These are phyloP conservation scores for Dacryopinax spathularia DNA, from an alignment of 768 basidiomycete species.

Conservation along the genomic window DNA sequence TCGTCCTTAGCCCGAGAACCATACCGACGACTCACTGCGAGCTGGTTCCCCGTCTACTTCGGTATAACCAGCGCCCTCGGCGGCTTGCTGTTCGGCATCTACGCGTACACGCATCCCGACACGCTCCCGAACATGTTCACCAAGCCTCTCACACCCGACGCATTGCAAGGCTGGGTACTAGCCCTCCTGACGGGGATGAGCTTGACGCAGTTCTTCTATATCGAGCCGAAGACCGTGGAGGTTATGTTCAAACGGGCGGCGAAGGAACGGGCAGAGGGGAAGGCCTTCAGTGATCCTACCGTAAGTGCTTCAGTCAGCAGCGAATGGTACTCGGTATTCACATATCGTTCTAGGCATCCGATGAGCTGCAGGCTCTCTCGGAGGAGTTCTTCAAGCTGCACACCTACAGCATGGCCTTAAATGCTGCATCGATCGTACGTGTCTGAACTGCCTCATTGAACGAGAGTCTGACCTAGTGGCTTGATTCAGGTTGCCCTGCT, in stretches of 20 bases:
- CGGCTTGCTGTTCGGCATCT: constrained; percentile 40
- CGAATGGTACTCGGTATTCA: constrained; percentile 4
- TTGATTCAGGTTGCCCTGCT: constrained; percentile 30
- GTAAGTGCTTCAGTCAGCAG: constrained; percentile 29
- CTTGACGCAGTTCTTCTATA: constrained; percentile 47
- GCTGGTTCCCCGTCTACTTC: constrained; percentile 57
- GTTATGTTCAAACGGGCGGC: constrained; percentile 63
- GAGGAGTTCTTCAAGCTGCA: constrained; percentile 52
- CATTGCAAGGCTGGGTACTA: constrained; percentile 50
- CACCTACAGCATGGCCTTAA: constrained; percentile 53
- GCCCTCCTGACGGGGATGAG: constrained; percentile 35
- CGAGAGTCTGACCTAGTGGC: background rate
- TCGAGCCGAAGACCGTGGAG: constrained; percentile 63
- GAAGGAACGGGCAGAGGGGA: constrained; percentile 61
- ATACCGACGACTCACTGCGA: background rate
- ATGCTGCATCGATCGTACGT: constrained; percentile 38
- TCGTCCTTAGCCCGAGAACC: background rate
- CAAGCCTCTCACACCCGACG: constrained; percentile 41
- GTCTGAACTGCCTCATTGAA: background rate
- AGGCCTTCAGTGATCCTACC: constrained; percentile 45
- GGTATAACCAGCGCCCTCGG: constrained; percentile 41
- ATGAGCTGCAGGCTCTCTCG: constrained; percentile 55
- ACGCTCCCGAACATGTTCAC: constrained; percentile 33
- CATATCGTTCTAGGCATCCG: constrained; percentile 38
- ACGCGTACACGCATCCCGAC: constrained; percentile 44